Evolutionary conservation across 2,329 filamentous ascomycete genomes (phyloP), one percentile per base, ranked within the genome.

Genomic region (Talaromyces sp.): DNA sequence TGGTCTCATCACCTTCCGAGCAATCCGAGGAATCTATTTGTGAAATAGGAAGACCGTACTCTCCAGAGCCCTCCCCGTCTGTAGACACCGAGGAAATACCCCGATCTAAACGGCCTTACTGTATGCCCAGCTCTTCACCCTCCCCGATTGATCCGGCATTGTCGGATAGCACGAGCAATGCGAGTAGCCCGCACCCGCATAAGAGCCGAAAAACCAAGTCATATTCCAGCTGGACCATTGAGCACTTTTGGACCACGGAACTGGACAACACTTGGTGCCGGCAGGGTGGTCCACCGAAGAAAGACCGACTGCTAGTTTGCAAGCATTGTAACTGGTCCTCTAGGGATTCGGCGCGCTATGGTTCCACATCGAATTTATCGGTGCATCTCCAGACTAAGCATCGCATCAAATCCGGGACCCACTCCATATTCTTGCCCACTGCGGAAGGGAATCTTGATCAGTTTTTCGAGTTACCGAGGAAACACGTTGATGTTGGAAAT

Each of bases 181-280:
- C 49, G 36, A 39, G 29, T 30, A 52, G 49, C 37, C 44, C 37
- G 44, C 49, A 36, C 49, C 49, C 43, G 49, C 36, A 37, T 30
- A 52, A 52, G 30, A 52, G 49, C 42, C 44, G 49, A 47, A 52
- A 52, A 22, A 22, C 43, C 39, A 42, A 42, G 39, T 42, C 39
- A 27, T 42, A 42, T 42, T 42, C 22, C 22, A 42, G 39, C 22
- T 42, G 39, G 50, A 48, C 44, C 17, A 32, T 39, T 29, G 44
- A 52, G 50, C 50, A 48, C 44, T 52, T 48, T 48, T 52, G 50
- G 50, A 52, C 44, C 50, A 52, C 44, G 29, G 44, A 52, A 32
- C 44, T 44, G 19, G 44, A 52, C 32, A 48, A 22, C 50, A 52
- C 50, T 48, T 52, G 50, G 50, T 48, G 50, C 44, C 50, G 44